Evolutionary conservation across 2,329 filamentous ascomycete genomes (phyloP), one percentile per base, ranked within the genome.

Genomic region (Corniculantispora saksenae): DNA sequence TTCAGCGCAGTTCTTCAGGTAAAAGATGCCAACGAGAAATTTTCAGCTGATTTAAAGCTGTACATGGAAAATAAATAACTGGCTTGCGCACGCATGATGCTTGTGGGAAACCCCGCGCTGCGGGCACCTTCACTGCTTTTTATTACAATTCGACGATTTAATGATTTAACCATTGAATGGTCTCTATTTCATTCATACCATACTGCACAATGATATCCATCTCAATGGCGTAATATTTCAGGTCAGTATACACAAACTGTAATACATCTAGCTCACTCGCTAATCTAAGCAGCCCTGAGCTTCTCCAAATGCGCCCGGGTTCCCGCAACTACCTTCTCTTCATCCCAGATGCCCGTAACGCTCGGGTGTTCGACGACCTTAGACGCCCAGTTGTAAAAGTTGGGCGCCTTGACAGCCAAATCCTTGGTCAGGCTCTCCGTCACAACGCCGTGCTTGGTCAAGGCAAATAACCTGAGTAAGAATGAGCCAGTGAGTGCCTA

Each of bases 401-500:
- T 85, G 1, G 91, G 91, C n/a, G 89, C 78, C 64, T 81, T 80
- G 66, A 83, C 75, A 65, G 80, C 78, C 63, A 89, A 77, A 23
- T 77, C 80, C 57, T 77, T 73, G 55, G 77, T 72, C 63, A 88
- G 73, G 27, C 73, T 82, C 61, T 72, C 57, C 0, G 86, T 88
- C 63, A 86, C 74, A 19, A 92, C 66, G 1, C 79, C 81, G 25
- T 84, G 78, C 71, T 88, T 86, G 0, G 82, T 72, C 32, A 86
- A 81, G 1, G 80, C 76, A 53, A 88, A 80, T 23, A 89, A 73
- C 2, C 91, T 83, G 23, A 93, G 72, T 12, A 91, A 72, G 73
- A 93, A 93, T 0, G 90, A 88, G 0, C 86, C 90, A 2, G 83
- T 84, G 65, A 88, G 79, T 17, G 85, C 88, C 87, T 89, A 65